Conservation (phyloP, 2,329 filamentous ascomycete genomes). For the Fusarium albidum region DNA sequence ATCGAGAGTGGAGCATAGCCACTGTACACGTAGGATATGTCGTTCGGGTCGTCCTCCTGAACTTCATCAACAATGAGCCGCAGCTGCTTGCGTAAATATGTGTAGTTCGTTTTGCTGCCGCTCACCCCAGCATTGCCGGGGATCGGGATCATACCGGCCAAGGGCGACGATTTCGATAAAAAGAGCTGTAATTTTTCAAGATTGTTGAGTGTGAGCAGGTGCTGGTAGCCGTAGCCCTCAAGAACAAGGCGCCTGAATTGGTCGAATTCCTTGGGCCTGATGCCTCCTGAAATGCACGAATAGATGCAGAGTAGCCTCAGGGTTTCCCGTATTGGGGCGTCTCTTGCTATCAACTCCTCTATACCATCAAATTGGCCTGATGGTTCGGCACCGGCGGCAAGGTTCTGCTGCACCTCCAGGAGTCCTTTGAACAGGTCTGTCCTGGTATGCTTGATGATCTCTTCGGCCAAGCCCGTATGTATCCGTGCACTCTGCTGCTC, state of each 20-base stretch:
- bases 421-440: slow-evolving; percentile 88
- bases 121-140: slow-evolving; percentile 61
- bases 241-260: slow-evolving; percentile 87
- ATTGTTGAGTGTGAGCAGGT: slow-evolving; percentile 86
- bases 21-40: slow-evolving; percentile 97
- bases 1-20: slow-evolving; percentile 95
- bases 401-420: slow-evolving; percentile 93
- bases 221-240: slow-evolving; percentile 94
- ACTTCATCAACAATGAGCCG: slow-evolving; percentile 95
- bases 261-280: slow-evolving; percentile 89
- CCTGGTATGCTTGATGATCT: slow-evolving; percentile 92
- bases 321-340: slow-evolving; percentile 81
- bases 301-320: slow-evolving; percentile 89
- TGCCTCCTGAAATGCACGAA: slow-evolving; percentile 86
- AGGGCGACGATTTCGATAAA: slow-evolving; percentile 76
- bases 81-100: slow-evolving; percentile 83
- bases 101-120: slow-evolving; percentile 88
- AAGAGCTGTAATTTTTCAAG: slow-evolving; percentile 92
- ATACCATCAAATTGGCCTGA: slow-evolving; percentile 89
- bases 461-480: slow-evolving; percentile 91
- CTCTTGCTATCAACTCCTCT: slow-evolving; percentile 92
- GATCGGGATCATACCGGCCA: slow-evolving; percentile 84
- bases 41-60: slow-evolving; percentile 91
- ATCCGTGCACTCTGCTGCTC: slow-evolving; percentile 93
- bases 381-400: slow-evolving; percentile 89